Base-by-base conservation (phyloP, 352 stramenopile species). In the Phytopythium ostracodes region DNA sequence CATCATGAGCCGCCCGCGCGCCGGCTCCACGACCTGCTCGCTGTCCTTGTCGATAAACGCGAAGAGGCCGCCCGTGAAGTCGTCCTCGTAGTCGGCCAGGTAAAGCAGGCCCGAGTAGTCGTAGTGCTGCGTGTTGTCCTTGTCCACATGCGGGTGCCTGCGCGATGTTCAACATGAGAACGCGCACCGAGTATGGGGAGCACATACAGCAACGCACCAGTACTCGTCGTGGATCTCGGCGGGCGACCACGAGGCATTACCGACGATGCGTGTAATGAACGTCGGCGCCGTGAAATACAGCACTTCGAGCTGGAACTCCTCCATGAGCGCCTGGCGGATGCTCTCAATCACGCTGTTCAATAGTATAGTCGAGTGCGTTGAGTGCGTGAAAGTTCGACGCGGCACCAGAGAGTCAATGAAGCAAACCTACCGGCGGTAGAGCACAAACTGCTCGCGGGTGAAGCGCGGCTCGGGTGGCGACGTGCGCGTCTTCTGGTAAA, bases 41-140 rank as follows among this genome's bases (percentile, higher is more conserved):
- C 63, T 77, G 20, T 75, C 74, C 60, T 89, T 76, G 68, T 96
- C 88, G 22, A 96, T 78, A 63, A 97, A 97, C 27, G 84, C 78
- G 63, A 97, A 97, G n/a, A 92, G 56, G 0, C 91, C 91, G 36
- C 89, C 91, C 9, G 79, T 91, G 64, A 98, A 98, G 43, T 98
- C 92, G 36, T 81, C 73, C 10, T 65, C 72, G 62, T 91, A 84
- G 61, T 94, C 82, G 0, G 84, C 79, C 11, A 97, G 67, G 59
- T 98, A 98, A 10, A 98, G 60, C 31, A 97, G 68, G 0, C 90
- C 89, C 18, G 89, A 97, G 75, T 96, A 98, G 64, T 97, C 89
- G 70, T 98, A 98, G 67, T 98, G 91, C n/a, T 73, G 75, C 1
- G 92, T 98, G 73, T 98, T 98, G 60, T 96, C 83, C 75, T 97